Base-by-base conservation (phyloP, 139 green algal genomes). In the Chlorella sp. region DNA sequence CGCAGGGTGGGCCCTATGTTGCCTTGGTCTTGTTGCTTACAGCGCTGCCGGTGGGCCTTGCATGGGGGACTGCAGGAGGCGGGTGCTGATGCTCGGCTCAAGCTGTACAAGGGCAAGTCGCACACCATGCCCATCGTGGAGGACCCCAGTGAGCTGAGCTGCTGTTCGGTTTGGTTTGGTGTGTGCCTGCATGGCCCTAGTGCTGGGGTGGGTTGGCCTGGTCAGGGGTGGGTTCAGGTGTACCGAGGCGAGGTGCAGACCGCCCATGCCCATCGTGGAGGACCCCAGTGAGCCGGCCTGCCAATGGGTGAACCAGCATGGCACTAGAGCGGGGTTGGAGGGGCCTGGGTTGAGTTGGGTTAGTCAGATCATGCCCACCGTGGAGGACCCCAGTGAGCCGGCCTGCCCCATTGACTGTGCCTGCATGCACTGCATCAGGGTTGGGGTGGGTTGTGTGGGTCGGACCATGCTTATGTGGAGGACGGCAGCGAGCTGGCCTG, bases 111-210 rank as follows among this genome's bases (percentile, higher is more conserved):
- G n/a, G 92, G 89, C 14, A 86, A 94, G 82, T 95, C 93, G 40
- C 94, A 95, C 91, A 95, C 94, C 3, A 92, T 91, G 81, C 94
- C 94, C 3, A 89, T 95, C 60, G 90, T 96, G 24, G 94, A 96
- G 91, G 93, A 95, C 71, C 93, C 93, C 1, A 95, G 84, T 88
- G 84, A 88, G 48, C 48, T 57, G 48, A 1, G 68, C 28, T 76
- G 68, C 24, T 9, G 9, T 75, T 3, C 28, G 3, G n/a, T n/a
- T n/a, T n/a, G n/a, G n/a, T n/a, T n/a, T n/a, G n/a, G n/a, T n/a
- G 9, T 34, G 11, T 15, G 28, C n/a, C 22, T 18, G n/a, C 68
- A 18, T 76, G 68, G 68, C 48, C 7, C 48, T 57, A 9, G 48
- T 57, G 48, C 7, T 57, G 48, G 48, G 48, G 48, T 57, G 48